Evolutionary conservation across 345 rosid genomes (phyloP).

Genomic region (Erysimum cheiranthoides): DNA sequence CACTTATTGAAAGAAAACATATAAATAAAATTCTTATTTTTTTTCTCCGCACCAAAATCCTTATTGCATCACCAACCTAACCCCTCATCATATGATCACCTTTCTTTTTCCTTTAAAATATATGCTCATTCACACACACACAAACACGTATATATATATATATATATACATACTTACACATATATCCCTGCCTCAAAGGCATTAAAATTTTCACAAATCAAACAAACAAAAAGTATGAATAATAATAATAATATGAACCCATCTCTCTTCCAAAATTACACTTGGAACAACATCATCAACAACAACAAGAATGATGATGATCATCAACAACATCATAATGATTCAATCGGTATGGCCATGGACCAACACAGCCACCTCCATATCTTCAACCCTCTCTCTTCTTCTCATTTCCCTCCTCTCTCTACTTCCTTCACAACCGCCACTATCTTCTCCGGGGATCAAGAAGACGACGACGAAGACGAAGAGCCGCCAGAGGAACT

Average conservation of each 20-base stretch:
- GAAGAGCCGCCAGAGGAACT: conserved; percentile 82
- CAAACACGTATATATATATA: neutral
- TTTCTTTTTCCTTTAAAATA: conserved; percentile 37
- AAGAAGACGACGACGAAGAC: conserved; percentile 46
- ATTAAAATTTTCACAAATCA: conserved; percentile 31
- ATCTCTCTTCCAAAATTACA: conserved; percentile 53
- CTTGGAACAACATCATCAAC: conserved; percentile 47
- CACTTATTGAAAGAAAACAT: conserved; percentile 24
- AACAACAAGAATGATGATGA: neutral
- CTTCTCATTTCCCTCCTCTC: conserved; percentile 47
- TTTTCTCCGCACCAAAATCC: conserved; percentile 41
- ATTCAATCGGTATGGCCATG: conserved; percentile 53
- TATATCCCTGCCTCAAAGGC: conserved; percentile 23
- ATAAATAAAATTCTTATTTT: conserved; percentile 5
- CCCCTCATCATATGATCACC: conserved; percentile 48
- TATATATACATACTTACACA: neutral
- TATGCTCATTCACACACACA: neutral
- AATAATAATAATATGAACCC: conserved; percentile 60
- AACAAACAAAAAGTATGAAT: conserved; percentile 49
- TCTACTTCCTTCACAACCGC: conserved; percentile 41
- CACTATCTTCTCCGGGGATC: conserved; percentile 33
- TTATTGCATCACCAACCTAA: conserved; percentile 54
- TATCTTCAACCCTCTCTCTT: conserved; percentile 47
- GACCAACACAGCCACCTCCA: conserved; percentile 49
- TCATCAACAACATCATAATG: conserved; percentile 32